Evolutionary conservation across 73 alveolate genomes (phyloP), one percentile per base, ranked within the genome.

Genomic region (Uronychia setigera): DNA sequence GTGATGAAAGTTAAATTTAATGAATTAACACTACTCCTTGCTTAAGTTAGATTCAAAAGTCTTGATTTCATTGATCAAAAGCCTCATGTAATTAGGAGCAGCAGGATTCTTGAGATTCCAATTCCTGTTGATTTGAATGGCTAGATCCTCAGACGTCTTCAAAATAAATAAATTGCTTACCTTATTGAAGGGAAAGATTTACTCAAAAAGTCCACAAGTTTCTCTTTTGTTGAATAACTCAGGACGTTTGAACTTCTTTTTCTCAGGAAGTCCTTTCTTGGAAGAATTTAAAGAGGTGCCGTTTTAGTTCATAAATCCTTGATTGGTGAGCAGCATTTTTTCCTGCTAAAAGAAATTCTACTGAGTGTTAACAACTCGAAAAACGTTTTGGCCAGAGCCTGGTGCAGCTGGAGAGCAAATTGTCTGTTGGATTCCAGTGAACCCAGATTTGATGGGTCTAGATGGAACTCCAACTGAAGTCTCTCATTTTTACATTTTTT

Each of bases 121-220:
- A 57, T 82, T 81, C 80, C 79, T 59, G 60, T 88, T 88, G 25
- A 88, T 30, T 5, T 79, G 81, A 0, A 90, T 76, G 19, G 91
- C 95, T 19, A 90, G 74, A 31, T 85, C 88, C 33, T 90, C 92
- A 11, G 67, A 46, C 5, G 67, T 19, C 67, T 46, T 46, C 67
- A 19, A 11, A 11, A 5, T 46, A 11, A 46, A 5, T 46, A 5
- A 46, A 5, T 5, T 46, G 29, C 87, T 85, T 59, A 58, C 57
- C 33, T 84, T 74, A 67, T 74, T 90, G 77, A 90, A 90, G 0
- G 95, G 95, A 46, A 85, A 90, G 32, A 90, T 84, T 35, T 57
- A 33, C 33, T 78, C 90, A 74, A 85, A 90, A 19, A 76, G 79
- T 0, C 95, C 95, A 26, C 31, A 57, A 33, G 31, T 83, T 33